Percentiles rank a stretch among this genome's conserved stretches.
Evolutionary conservation across 257 asterid genomes (phyloP).

Genomic region (Orobanche coerulescens): DNA sequence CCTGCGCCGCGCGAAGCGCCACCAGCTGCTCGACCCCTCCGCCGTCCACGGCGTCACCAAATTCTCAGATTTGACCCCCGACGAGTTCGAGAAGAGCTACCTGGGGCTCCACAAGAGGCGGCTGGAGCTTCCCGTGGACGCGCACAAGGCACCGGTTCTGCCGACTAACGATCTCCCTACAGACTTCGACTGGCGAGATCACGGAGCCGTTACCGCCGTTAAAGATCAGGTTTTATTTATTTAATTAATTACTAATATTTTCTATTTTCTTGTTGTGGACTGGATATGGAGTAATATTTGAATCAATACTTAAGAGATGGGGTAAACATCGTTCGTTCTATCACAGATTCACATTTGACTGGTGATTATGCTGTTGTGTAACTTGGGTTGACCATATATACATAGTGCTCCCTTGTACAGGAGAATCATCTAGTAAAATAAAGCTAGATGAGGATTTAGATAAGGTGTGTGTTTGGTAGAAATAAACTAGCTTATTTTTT

Average conservation of each 20-base stretch:
- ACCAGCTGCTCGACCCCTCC: constrained; percentile 72
- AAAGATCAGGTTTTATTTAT: constrained; percentile 64
- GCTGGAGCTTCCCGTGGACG: constrained; percentile 47
- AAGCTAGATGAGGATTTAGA: too few relatives aligned
- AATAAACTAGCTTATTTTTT: too few relatives aligned
- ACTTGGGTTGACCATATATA: background rate
- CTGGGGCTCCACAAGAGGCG: constrained; percentile 47
- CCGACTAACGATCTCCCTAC: constrained; percentile 62
- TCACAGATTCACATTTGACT: background rate
- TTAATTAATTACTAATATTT: background rate
- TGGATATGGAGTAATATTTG: background rate
- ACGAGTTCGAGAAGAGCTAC: constrained; percentile 55
- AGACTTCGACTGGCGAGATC: constrained; percentile 84
- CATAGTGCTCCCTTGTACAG: background rate
- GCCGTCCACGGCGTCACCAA: constrained; percentile 83
- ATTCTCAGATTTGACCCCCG: constrained; percentile 71
- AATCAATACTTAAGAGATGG: background rate
- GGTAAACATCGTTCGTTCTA: background rate
- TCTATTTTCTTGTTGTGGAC: background rate
- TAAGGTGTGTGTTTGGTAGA: too few relatives aligned
- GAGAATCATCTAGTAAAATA: too few relatives aligned
- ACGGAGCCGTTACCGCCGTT: constrained; percentile 75
- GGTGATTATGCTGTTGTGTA: background rate
- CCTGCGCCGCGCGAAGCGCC: constrained; percentile 66
- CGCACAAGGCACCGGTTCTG: constrained; percentile 58